A percentile compares a stretch with the other conserved stretches of the same genome.
Evolutionary conservation across 495 filamentous ascomycete species (phyloP).

Genomic region (Tuber microsphaerosporum): DNA sequence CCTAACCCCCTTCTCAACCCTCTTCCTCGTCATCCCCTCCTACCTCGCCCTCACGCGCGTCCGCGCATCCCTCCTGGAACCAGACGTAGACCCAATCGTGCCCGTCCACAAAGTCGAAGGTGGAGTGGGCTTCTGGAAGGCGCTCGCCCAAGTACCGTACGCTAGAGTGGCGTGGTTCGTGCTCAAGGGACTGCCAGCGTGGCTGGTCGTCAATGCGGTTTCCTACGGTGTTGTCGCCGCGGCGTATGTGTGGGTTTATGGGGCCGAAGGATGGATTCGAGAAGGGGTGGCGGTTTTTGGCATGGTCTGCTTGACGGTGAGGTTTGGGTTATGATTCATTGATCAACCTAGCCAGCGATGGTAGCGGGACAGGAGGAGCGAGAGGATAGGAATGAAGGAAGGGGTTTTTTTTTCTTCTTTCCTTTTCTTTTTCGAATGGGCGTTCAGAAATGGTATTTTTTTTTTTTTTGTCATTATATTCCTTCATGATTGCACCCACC

Average conservation of each 20-base stretch:
- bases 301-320: not conserved
- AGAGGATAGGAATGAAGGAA: not conserved
- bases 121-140: not conserved
- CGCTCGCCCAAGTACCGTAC: not conserved
- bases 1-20: not conserved
- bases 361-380: not conserved
- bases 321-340: not conserved
- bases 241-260: not conserved
- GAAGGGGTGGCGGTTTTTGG: not conserved
- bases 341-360: not conserved
- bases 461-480: not conserved
- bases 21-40: constrained; percentile 1
- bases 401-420: too few relatives aligned
- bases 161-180: not conserved
- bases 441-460: not conserved
- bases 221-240: not conserved
- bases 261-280: not conserved
- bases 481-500: not conserved
- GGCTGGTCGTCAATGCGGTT: not conserved
- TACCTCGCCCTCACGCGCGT: not conserved
- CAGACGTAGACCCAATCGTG: not conserved
- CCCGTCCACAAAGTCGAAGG: not conserved
- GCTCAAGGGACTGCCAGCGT: not conserved
- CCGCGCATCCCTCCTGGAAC: not conserved
- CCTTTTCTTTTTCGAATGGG: not conserved